Base-by-base conservation (phyloP, 768 basidiomycete genomes). In the Lactarius sanguifluus region DNA sequence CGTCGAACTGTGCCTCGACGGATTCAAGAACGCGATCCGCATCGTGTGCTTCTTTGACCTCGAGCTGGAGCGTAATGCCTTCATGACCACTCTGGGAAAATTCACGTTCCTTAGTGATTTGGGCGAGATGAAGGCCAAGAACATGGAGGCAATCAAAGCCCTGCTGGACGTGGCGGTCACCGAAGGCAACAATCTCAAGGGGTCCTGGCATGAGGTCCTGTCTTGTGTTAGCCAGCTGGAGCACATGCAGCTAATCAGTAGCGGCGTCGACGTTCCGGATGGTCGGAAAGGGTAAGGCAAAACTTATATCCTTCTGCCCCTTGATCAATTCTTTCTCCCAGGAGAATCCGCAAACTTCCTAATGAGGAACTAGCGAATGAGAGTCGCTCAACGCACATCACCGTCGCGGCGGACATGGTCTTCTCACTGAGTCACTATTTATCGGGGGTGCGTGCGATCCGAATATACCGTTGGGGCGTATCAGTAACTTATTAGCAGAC, bases 111-210 rank as follows among this genome's bases (percentile, higher is more conserved):
- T 98, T 69, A 98, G 92, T 76, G 98, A 99, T 74, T 79, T 98
- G 5, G 94, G 95, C 62, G 97, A 98, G 81, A 99, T 99, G 97
- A 96, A 94, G 79, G 84, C 93, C 40, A 98, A 98, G 81, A 98
- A 98, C 74, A 97, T 99, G 87, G 97, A 98, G 75, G 97, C 96
- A 7, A 98, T 99, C 79, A 98, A 98, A 77, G 79, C 93, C 3
- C 81, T 99, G 60, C 80, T 99, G 13, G 97, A 98, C 73, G 87
- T 99, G 54, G 96, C 97, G 18, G 90, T 96, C 47, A 90, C 86
- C n/a, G 96, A 99, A 75, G 97, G 97, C 67, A 98, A 97, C 75
- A 89, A 93, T 75, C 83, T 99, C 67, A 97, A 96, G 79, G 90
- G 89, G 1, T 94, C 91, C 23, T 99, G 97, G 97, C 89, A 90